Evolutionary conservation across 2,329 filamentous ascomycete species (phyloP).

Genomic region (Pseudogymnoascus sp.): DNA sequence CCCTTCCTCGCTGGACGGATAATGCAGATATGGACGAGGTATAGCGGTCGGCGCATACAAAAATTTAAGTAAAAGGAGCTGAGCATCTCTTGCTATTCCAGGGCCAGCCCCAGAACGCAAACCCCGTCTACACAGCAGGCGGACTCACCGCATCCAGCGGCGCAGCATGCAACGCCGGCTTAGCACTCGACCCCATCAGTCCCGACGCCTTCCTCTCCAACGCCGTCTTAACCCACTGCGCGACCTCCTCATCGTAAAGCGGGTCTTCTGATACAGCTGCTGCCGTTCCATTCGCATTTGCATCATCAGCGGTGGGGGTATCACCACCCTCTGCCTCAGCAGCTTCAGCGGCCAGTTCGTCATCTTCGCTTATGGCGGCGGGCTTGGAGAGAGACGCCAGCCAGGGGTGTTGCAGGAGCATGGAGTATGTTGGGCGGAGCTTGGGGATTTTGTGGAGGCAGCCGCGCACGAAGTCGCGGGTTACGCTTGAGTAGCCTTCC

Average conservation of each 20-base stretch:
- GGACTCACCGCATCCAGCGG: constrained; percentile 68
- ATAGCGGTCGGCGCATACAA: no score
- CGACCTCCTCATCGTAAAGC: constrained; percentile 64
- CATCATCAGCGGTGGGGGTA: background rate
- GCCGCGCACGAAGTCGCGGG: constrained; percentile 77
- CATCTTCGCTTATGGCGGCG: constrained; percentile 63
- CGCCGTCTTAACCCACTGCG: constrained; percentile 70
- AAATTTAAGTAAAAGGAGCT: no score
- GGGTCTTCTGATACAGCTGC: constrained; percentile 26
- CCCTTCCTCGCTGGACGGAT: no score
- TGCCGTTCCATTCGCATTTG: constrained; percentile 32
- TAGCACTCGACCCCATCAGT: constrained; percentile 43
- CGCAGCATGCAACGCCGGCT: constrained; percentile 81
- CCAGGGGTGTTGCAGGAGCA: constrained; percentile 86
- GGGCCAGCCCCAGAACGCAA: background rate
- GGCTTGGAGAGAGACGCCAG: constrained; percentile 67
- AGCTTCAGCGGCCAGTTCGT: constrained; percentile 38
- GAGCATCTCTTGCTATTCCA: no score
- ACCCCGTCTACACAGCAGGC: constrained; percentile 9
- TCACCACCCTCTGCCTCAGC: no score
- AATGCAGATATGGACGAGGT: no score
- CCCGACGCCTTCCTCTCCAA: constrained; percentile 59
- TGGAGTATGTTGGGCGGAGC: constrained; percentile 86
- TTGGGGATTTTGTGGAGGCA: constrained; percentile 91
- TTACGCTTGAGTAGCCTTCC: constrained; percentile 68